Base-by-base conservation (phyloP, 164 flowering plant genomes). In the Magnolia kwangsiensis region DNA sequence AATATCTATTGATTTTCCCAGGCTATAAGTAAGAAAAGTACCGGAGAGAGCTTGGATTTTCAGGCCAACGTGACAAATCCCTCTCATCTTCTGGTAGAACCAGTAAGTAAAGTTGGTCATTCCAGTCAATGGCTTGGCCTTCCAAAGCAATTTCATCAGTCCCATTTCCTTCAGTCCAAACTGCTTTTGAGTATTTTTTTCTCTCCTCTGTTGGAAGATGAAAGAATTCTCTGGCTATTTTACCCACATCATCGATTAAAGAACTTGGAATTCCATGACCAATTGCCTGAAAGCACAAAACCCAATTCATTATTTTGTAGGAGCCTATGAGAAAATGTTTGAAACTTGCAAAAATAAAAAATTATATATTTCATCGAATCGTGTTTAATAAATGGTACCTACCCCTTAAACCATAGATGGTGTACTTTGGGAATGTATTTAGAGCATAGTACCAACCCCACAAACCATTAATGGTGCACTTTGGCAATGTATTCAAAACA, bases 231-330 rank as follows among this genome's bases (percentile, higher is more conserved):
- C 79, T 85, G 0, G 73, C 20, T 29, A 76, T 67, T 23, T 69
- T 73, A 2, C 76, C 74, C 29, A 83, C 63, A 14, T 82, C 16
- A 13, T 83, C 85, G 2, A 85, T 78, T n/a, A 82, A 75, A 67
- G 75, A 64, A 65, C 69, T 69, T 29, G 74, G 9, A 45, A 87
- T 76, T 20, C 86, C 87, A 81, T 85, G 84, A 20, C 74, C 71
- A 5, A 82, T 31, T 31, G 73, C 85, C 88, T 86, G 76, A 63
- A 75, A 75, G 45, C 16, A 9, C 27, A 64, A 21, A 13, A 5
- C 21, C 9, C 7, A 64, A 64, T n/a, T 2, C 9, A n/a, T 64
- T 21, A 64, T n/a, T 18, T 37, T 37, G 45, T 37, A 37, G 45
- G 45, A 37, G 45, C 45, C 7, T 37, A 37, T 37, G 45, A 37